phyloP scores from a whole-genome alignment of 164 flowering plant species.

The Hamamelis virginiana region DNA sequence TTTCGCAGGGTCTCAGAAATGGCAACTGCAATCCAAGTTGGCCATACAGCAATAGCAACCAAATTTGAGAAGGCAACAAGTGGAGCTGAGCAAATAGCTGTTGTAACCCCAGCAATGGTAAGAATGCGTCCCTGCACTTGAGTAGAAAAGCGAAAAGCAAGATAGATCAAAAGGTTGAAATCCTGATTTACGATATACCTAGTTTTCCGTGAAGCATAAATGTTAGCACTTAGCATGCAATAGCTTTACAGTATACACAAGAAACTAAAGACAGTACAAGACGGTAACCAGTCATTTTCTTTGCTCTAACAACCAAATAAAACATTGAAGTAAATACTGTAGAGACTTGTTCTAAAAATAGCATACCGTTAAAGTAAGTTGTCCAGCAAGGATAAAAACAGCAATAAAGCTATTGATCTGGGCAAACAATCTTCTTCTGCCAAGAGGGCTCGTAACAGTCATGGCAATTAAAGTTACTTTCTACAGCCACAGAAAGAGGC shows the following conservation, averaged over 20 bases:
- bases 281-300: not conserved
- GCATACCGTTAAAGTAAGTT: conserved; percentile 84
- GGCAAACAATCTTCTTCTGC: conserved; percentile 80
- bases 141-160: not conserved
- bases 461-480: conserved; percentile 86
- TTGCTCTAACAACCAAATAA: not conserved
- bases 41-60: conserved; percentile 80
- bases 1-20: conserved; percentile 79
- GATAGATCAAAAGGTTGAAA: not conserved
- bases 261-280: not conserved
- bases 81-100: conserved; percentile 81
- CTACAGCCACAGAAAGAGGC: conserved; percentile 39
- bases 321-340: not conserved
- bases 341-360: not conserved
- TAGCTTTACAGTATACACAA: not conserved
- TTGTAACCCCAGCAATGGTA: conserved; percentile 78
- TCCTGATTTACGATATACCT: not conserved
- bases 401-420: conserved; percentile 96
- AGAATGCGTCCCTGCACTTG: conserved; percentile 80
- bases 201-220: not conserved
- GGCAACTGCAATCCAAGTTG: conserved; percentile 82
- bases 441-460: conserved; percentile 68
- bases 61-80: conserved; percentile 66
- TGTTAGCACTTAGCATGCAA: too few species aligned
- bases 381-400: conserved; percentile 84